Base-by-base conservation (phyloP, 2,329 filamentous ascomycete genomes). In the Talaromyces islandicus region DNA sequence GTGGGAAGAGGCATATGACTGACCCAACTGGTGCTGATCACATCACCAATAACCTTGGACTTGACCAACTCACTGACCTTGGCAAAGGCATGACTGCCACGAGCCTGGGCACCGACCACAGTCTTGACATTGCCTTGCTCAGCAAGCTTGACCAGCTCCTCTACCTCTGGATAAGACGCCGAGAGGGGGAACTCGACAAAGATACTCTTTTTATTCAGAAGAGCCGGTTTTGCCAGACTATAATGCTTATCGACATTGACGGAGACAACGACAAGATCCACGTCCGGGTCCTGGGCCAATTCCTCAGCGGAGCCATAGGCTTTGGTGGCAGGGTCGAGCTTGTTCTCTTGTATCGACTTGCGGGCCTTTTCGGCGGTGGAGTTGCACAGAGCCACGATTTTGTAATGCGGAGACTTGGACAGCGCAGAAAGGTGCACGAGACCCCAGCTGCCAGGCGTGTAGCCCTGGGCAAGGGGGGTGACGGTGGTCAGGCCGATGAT, bases 211-310 rank as follows among this genome's bases (percentile, higher is more conserved):
- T 61, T 61, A 19, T 55, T 54, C 24, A 48, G 21, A 24, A 61
- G 55, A 0, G 30, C 59, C 41, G 55, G 55, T 21, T 58, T 61
- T 4, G 24, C 51, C 1, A 61, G 51, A 12, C n/a, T 10, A 51
- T 58, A 61, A 43, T 61, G 59, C 51, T 61, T 61, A 17, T 51
- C 51, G 9, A 61, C 55, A n/a, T 58, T 38, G 30, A 61, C 59
- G 3, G 55, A 58, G 17, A 61, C 41, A 7, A 61, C 55, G 12
- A 61, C 30, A 24, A 61, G 59, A 38, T 61, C 59, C 14, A 61
- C 29, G 27, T 61, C 51, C 17, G 59, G 59, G 10, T 61, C 55
- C 43, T 55, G 50, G 12, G 30, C 59, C n/a, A 61, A 24, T 14
- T 61, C 55, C 12, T 61, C 55, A 11, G 43, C 29, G 3, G 55